Evolutionary conservation across 768 basidiomycete genomes (phyloP).

Genomic region (Amanita rubescens): DNA sequence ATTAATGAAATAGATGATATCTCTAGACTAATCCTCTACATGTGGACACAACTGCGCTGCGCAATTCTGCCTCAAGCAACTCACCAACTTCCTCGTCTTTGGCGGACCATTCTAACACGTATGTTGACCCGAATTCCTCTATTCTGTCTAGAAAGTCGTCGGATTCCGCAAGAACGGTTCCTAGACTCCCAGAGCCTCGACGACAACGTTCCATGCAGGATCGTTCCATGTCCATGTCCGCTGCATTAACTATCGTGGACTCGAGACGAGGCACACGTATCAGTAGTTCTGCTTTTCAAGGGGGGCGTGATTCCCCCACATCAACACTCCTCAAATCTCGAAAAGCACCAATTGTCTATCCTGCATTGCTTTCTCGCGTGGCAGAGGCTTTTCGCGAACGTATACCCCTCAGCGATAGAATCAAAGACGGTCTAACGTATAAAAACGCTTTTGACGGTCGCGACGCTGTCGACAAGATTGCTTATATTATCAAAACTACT

Average conservation of each 20-base stretch:
- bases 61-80: slow-evolving; percentile 29
- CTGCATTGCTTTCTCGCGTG: slow-evolving; percentile 91
- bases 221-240: slow-evolving; percentile 72
- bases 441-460: slow-evolving; percentile 95
- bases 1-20: slow-evolving; percentile 1
- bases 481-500: slow-evolving; percentile 97
- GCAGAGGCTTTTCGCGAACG: slow-evolving; percentile 89
- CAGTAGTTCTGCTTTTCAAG: slow-evolving; percentile 24
- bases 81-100: slow-evolving; percentile 36
- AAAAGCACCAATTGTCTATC: slow-evolving; percentile 79
- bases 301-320: slow-evolving; percentile 34
- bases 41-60: slow-evolving; percentile 45
- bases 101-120: slow-evolving; percentile 23
- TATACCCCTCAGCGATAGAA: slow-evolving; percentile 64
- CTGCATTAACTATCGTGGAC: slow-evolving; percentile 44
- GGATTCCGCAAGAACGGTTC: slow-evolving; percentile 60
- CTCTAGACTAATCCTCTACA: slow-evolving; percentile 43
- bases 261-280: slow-evolving; percentile 27
- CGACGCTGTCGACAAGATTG: slow-evolving; percentile 94
- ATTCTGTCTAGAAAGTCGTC: slow-evolving; percentile 48
- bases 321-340: slow-evolving; percentile 34
- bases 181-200: slow-evolving; percentile 40
- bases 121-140: slow-evolving; percentile 15
- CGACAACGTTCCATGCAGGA: slow-evolving; percentile 59
- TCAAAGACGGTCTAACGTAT: slow-evolving; percentile 95